Evolutionary conservation across 495 filamentous ascomycete species (phyloP), one percentile per base, ranked within the genome.

Genomic region (Penicillium samsonianum): DNA sequence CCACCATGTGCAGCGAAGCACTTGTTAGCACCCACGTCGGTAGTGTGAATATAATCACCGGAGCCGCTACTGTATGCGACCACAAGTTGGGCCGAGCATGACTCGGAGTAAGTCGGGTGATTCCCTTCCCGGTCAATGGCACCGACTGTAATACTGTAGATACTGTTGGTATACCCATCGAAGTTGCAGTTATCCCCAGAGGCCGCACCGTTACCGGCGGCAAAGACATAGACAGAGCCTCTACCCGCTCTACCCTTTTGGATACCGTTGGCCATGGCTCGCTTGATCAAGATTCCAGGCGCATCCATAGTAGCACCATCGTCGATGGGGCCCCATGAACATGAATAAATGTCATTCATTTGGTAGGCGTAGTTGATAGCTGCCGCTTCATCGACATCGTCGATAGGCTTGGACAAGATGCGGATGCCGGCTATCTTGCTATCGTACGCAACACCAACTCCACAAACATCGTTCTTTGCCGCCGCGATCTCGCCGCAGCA

Each of bases 101-200:
- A 85, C 73, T 98, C 94, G 2, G 93, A 96, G 71, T 98, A 98
- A 61, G 88, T 90, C 2, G 92, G 91, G 68, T 98, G 93, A 5
- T 79, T 71, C 14, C 92, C 92, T 63, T 89, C 85, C 45, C 90
- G 77, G 68, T 96, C 93, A 65, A 98, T 87, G 30, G 93, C 94
- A 19, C 95, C 94, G 30, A 98, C 92, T 2, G 92, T 96, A 64
- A 98, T 91, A 67, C 90, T 96, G 80, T 98, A 98, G 55, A 98
- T 98, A 67, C 91, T 96, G 76, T 98, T 98, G 61, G 95, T 98
- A 71, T 98, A 98, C 11, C 94, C 94, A 67, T 98, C 94, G 65
- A 98, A 98, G 69, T 98, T 98, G 82, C 94, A 98, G 74, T 98
- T 97, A 68, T 98, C 94, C 40, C 88, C 92, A 46, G 67, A 81